phyloP scores from a whole-genome alignment of 83 land plant genomes.

The Diphasiastrum complanatum region DNA sequence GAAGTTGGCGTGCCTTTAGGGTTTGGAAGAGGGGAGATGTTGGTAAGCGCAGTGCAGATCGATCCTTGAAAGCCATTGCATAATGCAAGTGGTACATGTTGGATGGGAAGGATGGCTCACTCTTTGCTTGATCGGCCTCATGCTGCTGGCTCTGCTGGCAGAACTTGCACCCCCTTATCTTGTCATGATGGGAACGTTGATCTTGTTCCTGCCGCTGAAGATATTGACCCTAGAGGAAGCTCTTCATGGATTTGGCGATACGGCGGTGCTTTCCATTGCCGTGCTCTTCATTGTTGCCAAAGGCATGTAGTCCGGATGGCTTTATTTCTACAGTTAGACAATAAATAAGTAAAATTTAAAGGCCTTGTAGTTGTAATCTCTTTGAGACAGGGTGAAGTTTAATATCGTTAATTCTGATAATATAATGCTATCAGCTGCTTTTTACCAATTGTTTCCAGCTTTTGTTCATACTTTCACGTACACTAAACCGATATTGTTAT shows the following conservation, averaged over 20 bases:
- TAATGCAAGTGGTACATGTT: too few relatives aligned
- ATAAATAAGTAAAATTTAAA: background rate
- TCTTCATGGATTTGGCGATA: constrained; percentile 35
- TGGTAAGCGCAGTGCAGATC: too few relatives aligned
- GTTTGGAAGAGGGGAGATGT: too few relatives aligned
- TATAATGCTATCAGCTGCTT: too few relatives aligned
- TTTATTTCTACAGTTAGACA: too few relatives aligned
- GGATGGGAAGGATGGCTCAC: constrained; percentile 41
- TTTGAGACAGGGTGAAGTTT: background rate
- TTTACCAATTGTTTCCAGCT: too few relatives aligned
- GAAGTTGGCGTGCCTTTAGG: too few relatives aligned
- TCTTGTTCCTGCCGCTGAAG: constrained; percentile 29
- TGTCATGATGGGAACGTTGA: constrained; percentile 36
- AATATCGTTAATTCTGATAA: too few relatives aligned
- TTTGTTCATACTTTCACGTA: too few relatives aligned
- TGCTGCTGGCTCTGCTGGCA: constrained; percentile 27
- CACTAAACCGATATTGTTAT: too few relatives aligned
- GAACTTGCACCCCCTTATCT: constrained; percentile 40
- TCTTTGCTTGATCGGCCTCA: constrained; percentile 18
- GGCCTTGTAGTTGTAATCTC: background rate
- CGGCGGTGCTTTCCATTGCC: constrained; percentile 32
- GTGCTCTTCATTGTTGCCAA: constrained; percentile 36
- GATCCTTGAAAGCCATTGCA: too few relatives aligned
- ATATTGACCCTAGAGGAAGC: constrained; percentile 29
- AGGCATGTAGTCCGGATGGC: constrained; percentile 13